Conservation (phyloP, 2,329 filamentous ascomycete species). For the Incumbomyces lentus region DNA sequence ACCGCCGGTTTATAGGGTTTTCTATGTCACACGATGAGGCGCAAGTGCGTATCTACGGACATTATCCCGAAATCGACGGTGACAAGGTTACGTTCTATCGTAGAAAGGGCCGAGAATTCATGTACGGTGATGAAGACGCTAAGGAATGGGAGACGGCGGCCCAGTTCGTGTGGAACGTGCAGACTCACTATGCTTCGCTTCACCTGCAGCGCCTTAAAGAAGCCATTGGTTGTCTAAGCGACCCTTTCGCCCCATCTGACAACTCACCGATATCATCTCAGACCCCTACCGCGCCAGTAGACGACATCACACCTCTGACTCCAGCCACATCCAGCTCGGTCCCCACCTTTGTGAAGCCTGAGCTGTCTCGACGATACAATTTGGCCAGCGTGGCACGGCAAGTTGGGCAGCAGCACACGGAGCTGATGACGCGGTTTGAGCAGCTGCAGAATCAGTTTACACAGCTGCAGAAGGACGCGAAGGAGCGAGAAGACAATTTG, state of each 20-base stretch:
- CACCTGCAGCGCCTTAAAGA: background rate
- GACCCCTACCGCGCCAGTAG: no score
- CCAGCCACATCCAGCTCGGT: no score
- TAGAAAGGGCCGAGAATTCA: background rate
- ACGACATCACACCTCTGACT: no score
- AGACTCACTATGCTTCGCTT: background rate
- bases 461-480: no score
- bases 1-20: background rate
- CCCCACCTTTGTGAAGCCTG: no score
- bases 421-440: no score
- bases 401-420: no score
- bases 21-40: background rate
- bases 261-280: background rate
- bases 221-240: conserved; percentile 3
- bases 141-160: background rate
- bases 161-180: background rate
- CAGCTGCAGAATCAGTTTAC: no score
- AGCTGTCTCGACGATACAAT: no score
- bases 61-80: background rate
- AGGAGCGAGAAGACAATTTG: no score
- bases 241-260: conserved; percentile 13
- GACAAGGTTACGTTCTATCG: conserved; percentile 1
- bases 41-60: background rate
- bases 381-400: no score
- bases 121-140: background rate